Evolutionary conservation across 2,329 filamentous ascomycete genomes (phyloP), one percentile per base, ranked within the genome.

Genomic region (Pyrenochaeta sp.): DNA sequence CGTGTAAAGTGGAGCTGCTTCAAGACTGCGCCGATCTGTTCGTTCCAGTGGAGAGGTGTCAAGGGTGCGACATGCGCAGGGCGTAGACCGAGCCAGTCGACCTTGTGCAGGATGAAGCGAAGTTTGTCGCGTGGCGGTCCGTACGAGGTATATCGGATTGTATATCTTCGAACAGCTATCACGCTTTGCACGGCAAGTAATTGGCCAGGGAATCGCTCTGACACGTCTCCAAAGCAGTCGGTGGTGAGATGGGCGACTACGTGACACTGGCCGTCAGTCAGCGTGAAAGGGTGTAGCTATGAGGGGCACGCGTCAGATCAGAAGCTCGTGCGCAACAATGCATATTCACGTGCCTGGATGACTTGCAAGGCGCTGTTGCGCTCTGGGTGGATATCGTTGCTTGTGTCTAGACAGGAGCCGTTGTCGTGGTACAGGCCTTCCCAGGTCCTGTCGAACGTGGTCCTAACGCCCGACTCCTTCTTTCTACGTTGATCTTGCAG

Each of bases 391-490:
- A 51, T 45, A 10, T 60, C 49, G 30, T 61, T 57, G 37, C 56
- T 45, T 11, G 72, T 70, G 45, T 70, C 69, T 3, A 76, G 46
- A 32, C 66, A 69, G 43, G 69, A 74, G 30, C 72, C 72, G 61
- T 74, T 70, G 50, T 75, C 65, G 49, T 70, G 65, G 50, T 68
- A 75, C 6, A 74, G 32, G n/a, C 55, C 64, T 2, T 42, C 40
- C 64, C 65, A 71, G 21, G 45, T 54, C 4, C 41, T 43, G 17
- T 62, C 58, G 10, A 45, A 49, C n/a, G 54, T 41, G 0, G 47
- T 36, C 36, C 29, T 60, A 21, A 49, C 49, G 1, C 49, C 47
- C 7, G 45, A 5, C 21, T 40, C 39, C 41, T 54, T 64, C 14
- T 47, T 32, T 30, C 42, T 44, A 45, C 54, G 39, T 47, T 54